phyloP scores from a whole-genome alignment of 805 yeast genomes.

The Candida xyloterini region DNA sequence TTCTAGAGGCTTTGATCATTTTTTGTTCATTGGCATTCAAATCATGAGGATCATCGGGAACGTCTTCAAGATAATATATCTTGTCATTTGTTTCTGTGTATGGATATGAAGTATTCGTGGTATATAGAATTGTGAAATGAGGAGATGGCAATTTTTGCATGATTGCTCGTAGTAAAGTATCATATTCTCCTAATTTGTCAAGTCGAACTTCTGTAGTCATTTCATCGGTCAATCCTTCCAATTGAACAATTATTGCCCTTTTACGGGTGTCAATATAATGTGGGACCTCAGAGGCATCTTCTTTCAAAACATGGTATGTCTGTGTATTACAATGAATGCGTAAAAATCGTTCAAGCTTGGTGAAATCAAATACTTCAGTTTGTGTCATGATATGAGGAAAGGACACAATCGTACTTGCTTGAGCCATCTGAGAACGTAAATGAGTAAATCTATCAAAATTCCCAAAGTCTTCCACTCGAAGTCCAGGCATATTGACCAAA shows the following conservation, averaged over 20 bases:
- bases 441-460: conserved; percentile 42
- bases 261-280: conserved; percentile 60
- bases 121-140: conserved; percentile 55
- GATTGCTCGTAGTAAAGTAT: conserved; percentile 45
- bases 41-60: conserved; percentile 33
- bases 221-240: conserved; percentile 46
- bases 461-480: conserved; percentile 45
- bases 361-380: conserved; percentile 38
- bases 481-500: conserved; percentile 53
- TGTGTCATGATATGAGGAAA: conserved; percentile 47
- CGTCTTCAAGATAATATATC: conserved; percentile 23
- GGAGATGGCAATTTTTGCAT: conserved; percentile 77
- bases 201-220: conserved; percentile 41
- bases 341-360: conserved; percentile 40
- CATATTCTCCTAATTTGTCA: conserved; percentile 24
- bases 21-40: conserved; percentile 31
- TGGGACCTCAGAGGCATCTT: conserved; percentile 44
- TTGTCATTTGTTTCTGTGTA: conserved; percentile 21
- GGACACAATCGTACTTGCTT: conserved; percentile 60
- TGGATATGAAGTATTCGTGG: conserved; percentile 37
- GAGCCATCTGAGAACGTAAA: conserved; percentile 47
- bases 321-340: conserved; percentile 52
- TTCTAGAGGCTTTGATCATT: conserved; percentile 29
- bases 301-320: conserved; percentile 36
- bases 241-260: conserved; percentile 58